Base-by-base conservation (phyloP, 371 early-diverging fungal genomes). In the Lichtheimia hyalospora region DNA sequence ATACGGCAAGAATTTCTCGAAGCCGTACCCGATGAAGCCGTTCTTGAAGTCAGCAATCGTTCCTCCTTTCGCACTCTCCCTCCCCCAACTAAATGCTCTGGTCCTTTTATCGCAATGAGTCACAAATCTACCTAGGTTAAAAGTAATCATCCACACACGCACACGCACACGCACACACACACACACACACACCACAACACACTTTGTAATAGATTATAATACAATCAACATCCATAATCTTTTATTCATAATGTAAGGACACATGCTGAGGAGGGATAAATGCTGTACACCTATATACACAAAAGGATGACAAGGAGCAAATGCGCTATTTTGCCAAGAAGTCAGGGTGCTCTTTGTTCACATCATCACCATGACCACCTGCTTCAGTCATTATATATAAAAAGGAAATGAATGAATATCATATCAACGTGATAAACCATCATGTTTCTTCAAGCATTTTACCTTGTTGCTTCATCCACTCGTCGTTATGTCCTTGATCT, bases 21-120 rank as follows among this genome's bases (percentile, higher is more conserved):
- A 43, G 69, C 71, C 16, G 75, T 80, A 0, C 81, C 81, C 4
- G 68, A 76, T 34, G 75, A 75, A 52, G 81, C 81, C 3, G 63
- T 74, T 0, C 58, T 80, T 4, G 68, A 77, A 44, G 72, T 80
- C 21, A 68, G 58, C 41, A 60, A 55, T 14, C 54, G 55, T 5
- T 46, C 61, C 7, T 40, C 42, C 24, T 49, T 49, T 41, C 34
- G 23, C 21, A 25, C 49, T 61, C 34, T 15, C 43, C 16, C 27
- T 42, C 46, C 42, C 18, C 21, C 54, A 16, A 34, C 34, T 2
- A 34, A 34, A 34, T 34, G 34, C 34, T 34, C 34, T 34, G 34
- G 34, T 34, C 34, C 34, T 34, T 34, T 34, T 8, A 34, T 34
- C 34, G 34, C 34, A 34, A 34, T 34, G 34, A 34, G 10, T 34